These are phyloP conservation scores for Nymphaea thermarum DNA, from an alignment of 164 flowering plant species.

Conservation along the genomic window DNA sequence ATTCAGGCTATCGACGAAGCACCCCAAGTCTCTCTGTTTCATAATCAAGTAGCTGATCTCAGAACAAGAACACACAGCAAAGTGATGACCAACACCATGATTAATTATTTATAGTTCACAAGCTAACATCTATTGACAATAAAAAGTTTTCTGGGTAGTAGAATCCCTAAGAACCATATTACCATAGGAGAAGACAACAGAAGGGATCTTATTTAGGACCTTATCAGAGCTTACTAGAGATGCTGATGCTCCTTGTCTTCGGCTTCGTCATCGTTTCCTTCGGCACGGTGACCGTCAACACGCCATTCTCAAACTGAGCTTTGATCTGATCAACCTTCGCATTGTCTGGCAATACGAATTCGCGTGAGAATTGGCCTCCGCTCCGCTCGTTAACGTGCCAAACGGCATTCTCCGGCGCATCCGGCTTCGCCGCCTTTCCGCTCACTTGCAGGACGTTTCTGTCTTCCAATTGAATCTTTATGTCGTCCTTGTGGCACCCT, in stretches of 20 bases:
- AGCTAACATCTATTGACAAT: too few species aligned
- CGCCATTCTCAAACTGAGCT: constrained; percentile 60
- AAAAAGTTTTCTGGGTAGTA: too few species aligned
- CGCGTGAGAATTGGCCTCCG: constrained; percentile 33
- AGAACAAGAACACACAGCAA: too few species aligned
- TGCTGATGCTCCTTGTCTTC: constrained; percentile 35
- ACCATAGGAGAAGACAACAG: too few species aligned
- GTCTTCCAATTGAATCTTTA: constrained; percentile 65
- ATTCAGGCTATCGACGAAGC: too few species aligned
- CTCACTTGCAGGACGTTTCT: constrained; percentile 46
- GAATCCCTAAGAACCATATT: too few species aligned
- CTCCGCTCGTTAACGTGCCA: constrained; percentile 66
- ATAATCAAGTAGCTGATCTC: too few species aligned
- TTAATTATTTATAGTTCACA: too few species aligned
- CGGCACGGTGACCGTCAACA: constrained; percentile 57
- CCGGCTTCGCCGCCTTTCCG: constrained; percentile 34
- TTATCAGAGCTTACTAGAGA: constrained; percentile 59
- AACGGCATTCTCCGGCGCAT: constrained; percentile 32
- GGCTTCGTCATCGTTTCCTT: constrained; percentile 46
- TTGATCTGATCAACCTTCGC: constrained; percentile 72
- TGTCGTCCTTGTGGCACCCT: constrained; percentile 57
- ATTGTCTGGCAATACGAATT: constrained; percentile 64
- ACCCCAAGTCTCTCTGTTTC: too few species aligned
- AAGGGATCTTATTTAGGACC: background rate
- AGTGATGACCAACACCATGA: too few species aligned